phyloP scores from a whole-genome alignment of 768 basidiomycete genomes.

The Rhizopogon roseolus region DNA sequence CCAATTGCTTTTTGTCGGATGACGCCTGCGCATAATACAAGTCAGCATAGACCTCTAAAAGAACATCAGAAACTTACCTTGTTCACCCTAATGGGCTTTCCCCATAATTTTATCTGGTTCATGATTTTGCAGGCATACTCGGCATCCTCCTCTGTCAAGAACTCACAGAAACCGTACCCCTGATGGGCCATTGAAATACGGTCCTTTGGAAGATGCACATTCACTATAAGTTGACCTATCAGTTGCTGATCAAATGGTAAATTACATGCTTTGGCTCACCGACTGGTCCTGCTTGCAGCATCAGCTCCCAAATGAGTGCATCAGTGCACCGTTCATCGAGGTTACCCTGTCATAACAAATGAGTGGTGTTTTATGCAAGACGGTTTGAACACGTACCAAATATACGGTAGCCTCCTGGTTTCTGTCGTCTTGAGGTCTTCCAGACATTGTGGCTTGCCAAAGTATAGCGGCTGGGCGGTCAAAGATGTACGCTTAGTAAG shows the following conservation, averaged over 20 bases:
- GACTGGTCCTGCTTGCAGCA: slow-evolving; percentile 98
- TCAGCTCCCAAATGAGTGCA: slow-evolving; percentile 95
- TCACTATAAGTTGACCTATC: slow-evolving; percentile 47
- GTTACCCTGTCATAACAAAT: slow-evolving; percentile 64
- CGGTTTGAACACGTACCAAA: slow-evolving; percentile 41
- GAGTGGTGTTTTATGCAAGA: background rate
- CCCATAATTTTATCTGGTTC: slow-evolving; percentile 99
- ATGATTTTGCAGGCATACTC: slow-evolving; percentile 99
- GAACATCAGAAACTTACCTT: slow-evolving; percentile 57
- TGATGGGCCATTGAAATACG: slow-evolving; percentile 98
- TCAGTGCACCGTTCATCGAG: slow-evolving; percentile 94
- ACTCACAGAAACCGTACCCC: slow-evolving; percentile 99
- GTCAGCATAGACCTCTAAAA: background rate
- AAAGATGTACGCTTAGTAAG: background rate
- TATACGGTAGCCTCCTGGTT: slow-evolving; percentile 93
- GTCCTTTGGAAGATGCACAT: slow-evolving; percentile 98
- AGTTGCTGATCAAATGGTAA: background rate
- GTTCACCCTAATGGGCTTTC: slow-evolving; percentile 97
- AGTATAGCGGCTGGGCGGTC: background rate
- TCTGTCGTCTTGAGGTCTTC: slow-evolving; percentile 74
- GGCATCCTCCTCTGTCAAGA: slow-evolving; percentile 97
- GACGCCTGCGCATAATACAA: slow-evolving; percentile 60
- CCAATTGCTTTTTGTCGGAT: slow-evolving; percentile 96
- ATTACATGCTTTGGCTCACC: slow-evolving; percentile 48
- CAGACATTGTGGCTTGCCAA: slow-evolving; percentile 15